Evolutionary conservation across 1,284 basidiomycete genomes (phyloP), one percentile per base, ranked within the genome.

Genomic region (Polyporus tsugae): DNA sequence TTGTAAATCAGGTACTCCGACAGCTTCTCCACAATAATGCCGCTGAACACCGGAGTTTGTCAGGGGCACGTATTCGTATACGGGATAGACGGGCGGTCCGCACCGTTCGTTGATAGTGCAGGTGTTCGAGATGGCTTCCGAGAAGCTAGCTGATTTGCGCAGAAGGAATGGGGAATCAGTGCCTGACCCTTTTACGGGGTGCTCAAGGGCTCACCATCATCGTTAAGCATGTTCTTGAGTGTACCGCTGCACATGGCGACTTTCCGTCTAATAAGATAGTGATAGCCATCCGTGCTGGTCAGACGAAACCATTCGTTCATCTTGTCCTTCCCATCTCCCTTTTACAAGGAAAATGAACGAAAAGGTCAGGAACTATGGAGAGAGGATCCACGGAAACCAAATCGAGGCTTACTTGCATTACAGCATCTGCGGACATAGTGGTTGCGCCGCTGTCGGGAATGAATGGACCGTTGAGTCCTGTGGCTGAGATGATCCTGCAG

Each of bases 1-100:
- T 92, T 94, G 85, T 93, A 95, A 64, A 87, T 81, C 80, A 96
- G 89, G 76, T 94, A 96, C 78, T 96, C 94, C 49, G 91, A 84
- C 39, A 95, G 83, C 76, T 94, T 95, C 78, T 95, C 93, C 2
- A 94, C 87, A 35, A 95, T 89, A 46, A 91, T 86, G 2, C 87
- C 91, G 38, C 93, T 94, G 74, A 33, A 42, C 52, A 57, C 13
- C 33, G 15, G 13, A 10, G 38, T n/a, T 44, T n/a, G 63, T 68
- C 58, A 64, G 64, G 44, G 4, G 22, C 25, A n/a, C 19, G 41
- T 25, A 60, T 7, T 58, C n/a, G 41, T 42, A 63, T 44, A 41
- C 41, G 46, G 58, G 29, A 1, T 41, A 46, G n/a, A 25, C 42
- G 46, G n/a, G 29, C 42, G 58, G 33, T 38, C 29, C 79, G 60